Percentiles rank a stretch among this genome's conserved stretches.
phyloP scores from a whole-genome alignment of 2,329 filamentous ascomycete species.

The Claviceps capensis region DNA sequence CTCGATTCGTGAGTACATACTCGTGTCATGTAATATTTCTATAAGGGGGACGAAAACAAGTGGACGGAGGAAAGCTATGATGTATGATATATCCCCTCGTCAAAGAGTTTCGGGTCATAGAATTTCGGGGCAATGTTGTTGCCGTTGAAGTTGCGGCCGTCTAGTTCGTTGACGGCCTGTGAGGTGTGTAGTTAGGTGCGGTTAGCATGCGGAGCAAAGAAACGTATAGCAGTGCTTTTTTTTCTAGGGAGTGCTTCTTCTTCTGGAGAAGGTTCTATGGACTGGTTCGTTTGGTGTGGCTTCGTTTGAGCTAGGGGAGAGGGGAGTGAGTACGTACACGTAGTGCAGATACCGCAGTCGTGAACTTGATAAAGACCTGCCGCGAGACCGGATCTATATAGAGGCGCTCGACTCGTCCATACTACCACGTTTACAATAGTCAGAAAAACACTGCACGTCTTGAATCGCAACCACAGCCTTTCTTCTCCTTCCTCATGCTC shows the following conservation, averaged over 20 bases:
- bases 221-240: neutral
- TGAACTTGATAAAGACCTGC: conserved; percentile 89
- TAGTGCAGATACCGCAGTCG: conserved; percentile 68
- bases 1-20: too few species aligned
- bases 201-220: neutral
- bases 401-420: conserved; percentile 70
- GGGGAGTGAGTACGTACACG: conserved; percentile 42
- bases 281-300: neutral
- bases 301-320: neutral
- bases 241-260: too few species aligned
- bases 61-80: neutral
- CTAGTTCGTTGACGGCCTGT: conserved; percentile 77
- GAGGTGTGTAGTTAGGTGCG: conserved; percentile 24
- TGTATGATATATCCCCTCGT: conserved; percentile 41
- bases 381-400: conserved; percentile 52
- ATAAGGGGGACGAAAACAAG: too few species aligned
- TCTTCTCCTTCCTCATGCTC: neutral
- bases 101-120: conserved; percentile 73
- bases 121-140: conserved; percentile 73
- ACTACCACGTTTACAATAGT: conserved; percentile 31
- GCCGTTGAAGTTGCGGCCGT: conserved; percentile 78
- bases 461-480: neutral
- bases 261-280: neutral
- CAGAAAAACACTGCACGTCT: neutral
- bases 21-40: too few species aligned